Evolutionary conservation across 345 rosid genomes (phyloP), one percentile per base, ranked within the genome.

Genomic region (Eucalyptus victrix): DNA sequence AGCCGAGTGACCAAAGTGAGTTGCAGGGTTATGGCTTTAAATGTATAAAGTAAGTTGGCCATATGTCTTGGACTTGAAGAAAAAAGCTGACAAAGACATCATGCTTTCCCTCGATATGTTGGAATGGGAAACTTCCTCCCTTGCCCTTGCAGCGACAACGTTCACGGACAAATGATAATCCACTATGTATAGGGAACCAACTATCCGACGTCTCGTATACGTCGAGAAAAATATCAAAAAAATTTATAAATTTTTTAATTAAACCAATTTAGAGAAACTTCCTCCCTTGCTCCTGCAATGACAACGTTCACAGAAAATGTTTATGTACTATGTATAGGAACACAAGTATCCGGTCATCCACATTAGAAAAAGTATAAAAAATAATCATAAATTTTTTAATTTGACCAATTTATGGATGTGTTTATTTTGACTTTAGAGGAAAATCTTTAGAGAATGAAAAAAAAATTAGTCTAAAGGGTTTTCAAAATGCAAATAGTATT

Each of bases 401-500:
- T 24, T 0, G 30, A 56, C 6, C 13, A 56, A 56, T 24, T 56
- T 0, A 56, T n/a, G 0, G 3, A 0, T 56, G 0, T 1, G 1
- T 56, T 56, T 56, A 56, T 23, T 56, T 56, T 5, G 30, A 23
- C 30, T 56, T 56, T 56, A 6, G 21, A 23, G 30, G 30, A 56
- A 56, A 23, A 26, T 26, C 62, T 56, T 3, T 10, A 26, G 3
- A 24, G 6, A 56, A 10, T 56, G 58, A 53, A 56, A 56, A 56
- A 56, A 11, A 9, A 9, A 18, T 24, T 56, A 56, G 3, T 0
- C 30, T 56, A 24, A 56, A 10, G 30, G 3, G 21, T 56, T 56
- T 56, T 56, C 3, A 0, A 24, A 56, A 56, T 56, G 62, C 14
- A 24, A 56, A 56, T 56, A 10, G 1, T 56, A 56, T 24, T 56